These are phyloP conservation scores for Trichoderma reesei DNA, from an alignment of 495 filamentous ascomycete genomes.

Conservation along the genomic window DNA sequence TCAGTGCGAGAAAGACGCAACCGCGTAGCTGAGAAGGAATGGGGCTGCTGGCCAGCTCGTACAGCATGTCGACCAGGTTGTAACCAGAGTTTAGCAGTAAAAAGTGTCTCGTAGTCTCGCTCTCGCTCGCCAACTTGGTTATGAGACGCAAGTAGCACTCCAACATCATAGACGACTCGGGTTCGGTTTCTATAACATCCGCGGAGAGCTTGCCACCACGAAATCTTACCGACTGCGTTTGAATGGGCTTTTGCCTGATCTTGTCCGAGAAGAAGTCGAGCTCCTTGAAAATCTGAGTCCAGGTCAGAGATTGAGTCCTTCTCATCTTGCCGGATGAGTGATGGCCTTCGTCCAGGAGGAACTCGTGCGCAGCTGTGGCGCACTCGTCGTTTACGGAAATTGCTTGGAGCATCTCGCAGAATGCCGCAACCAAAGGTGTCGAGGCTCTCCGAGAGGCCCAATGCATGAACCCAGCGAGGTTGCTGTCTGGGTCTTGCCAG, in stretches of 20 bases:
- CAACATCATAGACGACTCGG: conserved; percentile 83
- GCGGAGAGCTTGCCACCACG: conserved; percentile 46
- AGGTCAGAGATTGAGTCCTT: conserved; percentile 71
- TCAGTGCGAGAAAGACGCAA: conserved; percentile 59
- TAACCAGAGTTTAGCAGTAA: conserved; percentile 54
- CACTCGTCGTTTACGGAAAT: conserved; percentile 71
- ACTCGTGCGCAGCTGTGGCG: conserved; percentile 72
- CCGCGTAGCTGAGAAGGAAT: conserved; percentile 68
- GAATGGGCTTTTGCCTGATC: conserved; percentile 52
- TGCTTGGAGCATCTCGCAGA: conserved; percentile 87
- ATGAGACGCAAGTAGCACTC: conserved; percentile 86
- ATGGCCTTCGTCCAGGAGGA: conserved; percentile 77
- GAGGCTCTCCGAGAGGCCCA: conserved; percentile 92
- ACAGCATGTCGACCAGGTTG: conserved; percentile 53
- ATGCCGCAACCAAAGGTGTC: conserved; percentile 85
- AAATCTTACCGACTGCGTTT: conserved; percentile 44
- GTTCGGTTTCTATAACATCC: conserved; percentile 56
- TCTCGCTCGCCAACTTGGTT: conserved; percentile 62
- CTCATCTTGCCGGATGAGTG: conserved; percentile 64
- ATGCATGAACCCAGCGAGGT: conserved; percentile 83
- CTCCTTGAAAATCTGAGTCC: conserved; percentile 87
- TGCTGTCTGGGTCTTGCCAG: conserved; percentile 81
- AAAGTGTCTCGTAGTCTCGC: conserved; percentile 55
- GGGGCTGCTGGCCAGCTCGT: conserved; percentile 56
- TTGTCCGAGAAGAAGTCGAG: conserved; percentile 63